Evolutionary conservation across 768 basidiomycete genomes (phyloP).

Genomic region (Strobilomyces echinocephalus): DNA sequence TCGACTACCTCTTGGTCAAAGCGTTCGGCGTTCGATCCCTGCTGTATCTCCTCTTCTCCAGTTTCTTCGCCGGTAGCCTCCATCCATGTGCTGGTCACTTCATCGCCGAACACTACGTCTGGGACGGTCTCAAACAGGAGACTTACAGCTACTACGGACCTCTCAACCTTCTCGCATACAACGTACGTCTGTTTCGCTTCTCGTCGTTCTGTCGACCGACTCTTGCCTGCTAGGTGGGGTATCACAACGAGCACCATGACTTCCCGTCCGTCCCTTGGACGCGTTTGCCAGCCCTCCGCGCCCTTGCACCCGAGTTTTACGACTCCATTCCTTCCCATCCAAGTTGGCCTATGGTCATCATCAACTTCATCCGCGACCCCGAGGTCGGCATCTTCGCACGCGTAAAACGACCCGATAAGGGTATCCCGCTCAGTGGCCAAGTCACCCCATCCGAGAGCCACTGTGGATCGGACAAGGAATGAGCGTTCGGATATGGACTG

Average conservation of each 20-base stretch:
- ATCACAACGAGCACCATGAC: slow-evolving; percentile 99
- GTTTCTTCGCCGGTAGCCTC: slow-evolving; percentile 94
- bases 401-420: slow-evolving; percentile 65
- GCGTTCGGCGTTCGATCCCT: slow-evolving; percentile 46
- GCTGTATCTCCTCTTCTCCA: slow-evolving; percentile 80
- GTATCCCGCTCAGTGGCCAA: slow-evolving; percentile 15
- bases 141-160: slow-evolving; percentile 96
- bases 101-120: slow-evolving; percentile 95
- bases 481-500: slow-evolving; percentile 8
- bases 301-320: slow-evolving; percentile 89
- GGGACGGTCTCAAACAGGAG: slow-evolving; percentile 90
- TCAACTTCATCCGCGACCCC: slow-evolving; percentile 89
- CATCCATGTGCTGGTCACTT: slow-evolving; percentile 98
- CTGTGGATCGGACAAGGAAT: slow-evolving; percentile 14
- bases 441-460: slow-evolving; percentile 9
- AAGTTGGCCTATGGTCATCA: slow-evolving; percentile 91
- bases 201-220: background rate
- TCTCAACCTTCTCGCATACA: slow-evolving; percentile 87
- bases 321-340: slow-evolving; percentile 81
- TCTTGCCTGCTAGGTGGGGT: slow-evolving; percentile 65
- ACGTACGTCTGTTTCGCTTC: slow-evolving; percentile 49
- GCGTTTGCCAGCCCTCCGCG: slow-evolving; percentile 74
- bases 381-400: slow-evolving; percentile 87
- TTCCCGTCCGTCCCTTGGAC: slow-evolving; percentile 98
- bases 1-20: slow-evolving; percentile 65